Base-by-base conservation (phyloP, 2,329 filamentous ascomycete genomes). In the Ophiocordyceps camponoti-rufipedis region DNA sequence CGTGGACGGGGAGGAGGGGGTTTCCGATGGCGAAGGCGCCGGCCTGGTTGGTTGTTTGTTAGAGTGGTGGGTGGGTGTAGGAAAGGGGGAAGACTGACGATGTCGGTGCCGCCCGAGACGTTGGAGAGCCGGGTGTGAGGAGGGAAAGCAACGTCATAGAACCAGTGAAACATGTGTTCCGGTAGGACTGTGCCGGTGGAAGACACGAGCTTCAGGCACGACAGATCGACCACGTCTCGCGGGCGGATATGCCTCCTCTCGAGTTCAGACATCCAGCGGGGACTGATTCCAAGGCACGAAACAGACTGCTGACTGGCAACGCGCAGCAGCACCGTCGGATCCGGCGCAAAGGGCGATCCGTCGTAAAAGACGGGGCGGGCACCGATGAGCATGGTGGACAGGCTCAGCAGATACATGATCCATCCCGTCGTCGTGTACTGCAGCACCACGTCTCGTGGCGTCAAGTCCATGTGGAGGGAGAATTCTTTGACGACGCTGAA, bases 181-280 rank as follows among this genome's bases (percentile, higher is more conserved):
- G 82, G 76, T 3, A 91, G 69, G 0, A 91, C 84, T 83, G 89
- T 89, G 4, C 85, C 85, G 0, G 85, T 93, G 45, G 74, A 80
- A 1, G 71, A 77, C 29, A 89, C 82, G 3, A 68, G 59, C 28
- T 66, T 64, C 28, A 93, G 65, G 6, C 59, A 62, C 8, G 72
- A 74, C 31, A 93, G 61, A 53, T 89, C 74, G 1, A 72, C 69
- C 9, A 79, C 62, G 1, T 78, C 64, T 11, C 72, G 69, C 0
- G 85, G 85, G 0, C 65, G 62, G 40, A 88, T 69, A 1, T 68
- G 67, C 18, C 71, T 69, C 52, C 79, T 82, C 48, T 78, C 72
- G 14, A 91, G 58, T 54, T 88, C 85, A 44, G 80, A 73, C 54
- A 93, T 67, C 70, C 82, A 93, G 5, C 83, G 70, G 0, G 85